Percentiles rank a stretch among this genome's conserved stretches.
Conservation (phyloP, 495 filamentous ascomycete genomes). For the Chaetomium tenue region DNA sequence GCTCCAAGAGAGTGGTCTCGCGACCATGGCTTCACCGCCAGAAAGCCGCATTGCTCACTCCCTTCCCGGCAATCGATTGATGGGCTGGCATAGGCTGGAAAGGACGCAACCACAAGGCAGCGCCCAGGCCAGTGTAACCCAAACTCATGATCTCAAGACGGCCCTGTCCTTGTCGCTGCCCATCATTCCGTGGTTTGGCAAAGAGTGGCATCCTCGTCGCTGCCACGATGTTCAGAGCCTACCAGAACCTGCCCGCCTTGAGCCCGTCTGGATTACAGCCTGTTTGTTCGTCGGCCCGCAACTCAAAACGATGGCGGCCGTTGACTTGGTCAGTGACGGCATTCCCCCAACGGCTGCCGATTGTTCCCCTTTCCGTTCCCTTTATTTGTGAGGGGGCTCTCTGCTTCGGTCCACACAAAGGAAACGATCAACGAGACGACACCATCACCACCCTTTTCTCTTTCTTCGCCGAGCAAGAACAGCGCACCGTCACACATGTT, state of each 20-base stretch:
- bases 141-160: slow-evolving; percentile 7
- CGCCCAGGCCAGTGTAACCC: slow-evolving; percentile 9
- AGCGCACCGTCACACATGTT: background rate
- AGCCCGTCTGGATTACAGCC: slow-evolving; percentile 13
- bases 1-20: background rate
- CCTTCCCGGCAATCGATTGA: slow-evolving; percentile 15
- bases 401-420: background rate
- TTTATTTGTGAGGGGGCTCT: background rate
- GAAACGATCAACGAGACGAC: slow-evolving; percentile 5
- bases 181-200: background rate
- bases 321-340: background rate
- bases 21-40: slow-evolving; percentile 21
- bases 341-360: background rate
- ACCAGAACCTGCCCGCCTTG: background rate
- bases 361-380: background rate
- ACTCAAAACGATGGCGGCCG: background rate
- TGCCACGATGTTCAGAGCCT: too few species aligned
- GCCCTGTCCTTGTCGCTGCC: slow-evolving; percentile 13
- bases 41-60: background rate
- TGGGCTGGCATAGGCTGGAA: background rate
- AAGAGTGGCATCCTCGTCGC: slow-evolving; percentile 5
- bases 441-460: slow-evolving; percentile 2
- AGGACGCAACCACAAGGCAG: background rate
- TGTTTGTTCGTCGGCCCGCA: slow-evolving; percentile 21
- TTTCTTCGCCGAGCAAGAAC: background rate